A percentile compares a stretch with the other conserved stretches of the same genome.
Conservation (phyloP, 495 filamentous ascomycete species). For the Darksidea phi region DNA sequence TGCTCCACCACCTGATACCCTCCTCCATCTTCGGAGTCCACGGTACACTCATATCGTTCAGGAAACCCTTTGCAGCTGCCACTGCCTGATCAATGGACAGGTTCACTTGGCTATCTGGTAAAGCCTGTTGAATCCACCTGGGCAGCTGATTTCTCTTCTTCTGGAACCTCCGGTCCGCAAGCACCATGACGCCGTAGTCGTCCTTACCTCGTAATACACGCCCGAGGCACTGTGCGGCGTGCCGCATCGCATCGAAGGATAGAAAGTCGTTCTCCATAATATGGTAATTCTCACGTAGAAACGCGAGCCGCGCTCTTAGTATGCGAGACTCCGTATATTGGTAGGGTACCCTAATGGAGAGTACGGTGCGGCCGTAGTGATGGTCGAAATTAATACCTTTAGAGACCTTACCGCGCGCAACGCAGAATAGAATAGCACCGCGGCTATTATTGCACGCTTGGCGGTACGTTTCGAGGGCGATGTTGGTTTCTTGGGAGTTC, state of each 20-base stretch:
- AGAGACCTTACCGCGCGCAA: slow-evolving; percentile 93
- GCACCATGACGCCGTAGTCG: slow-evolving; percentile 98
- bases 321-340: slow-evolving; percentile 99
- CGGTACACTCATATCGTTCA: no score
- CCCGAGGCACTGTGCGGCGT: slow-evolving; percentile 94
- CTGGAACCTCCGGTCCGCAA: slow-evolving; percentile 88
- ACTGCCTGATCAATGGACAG: no score
- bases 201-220: slow-evolving; percentile 97
- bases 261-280: slow-evolving; percentile 97
- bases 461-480: slow-evolving; percentile 94
- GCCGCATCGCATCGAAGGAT: slow-evolving; percentile 98
- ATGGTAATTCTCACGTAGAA: slow-evolving; percentile 92
- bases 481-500: slow-evolving; percentile 91
- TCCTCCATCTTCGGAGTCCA: no score
- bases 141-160: slow-evolving; percentile 88
- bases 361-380: slow-evolving; percentile 93
- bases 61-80: no score
- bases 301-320: slow-evolving; percentile 92
- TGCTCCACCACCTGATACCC: no score
- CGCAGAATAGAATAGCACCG: slow-evolving; percentile 88
- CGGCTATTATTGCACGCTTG: slow-evolving; percentile 96
- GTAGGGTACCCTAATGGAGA: slow-evolving; percentile 97
- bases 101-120: no score
- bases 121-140: slow-evolving; percentile 96
- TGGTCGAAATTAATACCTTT: slow-evolving; percentile 99